Evolutionary conservation across 2,329 filamentous ascomycete genomes (phyloP).

Genomic region (Shiraia sp.): DNA sequence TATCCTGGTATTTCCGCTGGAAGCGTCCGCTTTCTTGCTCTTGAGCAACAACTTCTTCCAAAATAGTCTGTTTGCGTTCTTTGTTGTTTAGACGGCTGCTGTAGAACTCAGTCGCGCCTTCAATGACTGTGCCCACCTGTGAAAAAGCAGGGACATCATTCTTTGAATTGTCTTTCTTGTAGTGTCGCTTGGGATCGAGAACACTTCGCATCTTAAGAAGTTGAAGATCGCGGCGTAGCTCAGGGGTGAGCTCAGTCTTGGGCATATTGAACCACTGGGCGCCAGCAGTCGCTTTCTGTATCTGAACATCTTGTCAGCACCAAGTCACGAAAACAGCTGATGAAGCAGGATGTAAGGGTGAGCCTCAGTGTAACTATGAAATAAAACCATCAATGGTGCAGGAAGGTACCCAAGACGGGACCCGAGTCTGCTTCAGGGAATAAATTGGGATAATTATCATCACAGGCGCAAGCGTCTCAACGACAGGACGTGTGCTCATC

Average conservation of each 20-base stretch:
- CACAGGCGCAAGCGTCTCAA: slow-evolving; percentile 53
- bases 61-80: slow-evolving; percentile 82
- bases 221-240: slow-evolving; percentile 87
- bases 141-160: slow-evolving; percentile 77
- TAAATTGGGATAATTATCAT: slow-evolving; percentile 75
- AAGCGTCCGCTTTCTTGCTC: slow-evolving; percentile 72
- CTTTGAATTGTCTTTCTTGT: slow-evolving; percentile 82
- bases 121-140: slow-evolving; percentile 84
- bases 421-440: slow-evolving; percentile 71
- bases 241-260: slow-evolving; percentile 78
- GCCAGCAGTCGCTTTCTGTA: slow-evolving; percentile 71
- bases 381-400: slow-evolving; percentile 68
- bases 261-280: slow-evolving; percentile 86
- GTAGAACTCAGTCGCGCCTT: slow-evolving; percentile 87
- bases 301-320: slow-evolving; percentile 45
- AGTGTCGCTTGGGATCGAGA: slow-evolving; percentile 85
- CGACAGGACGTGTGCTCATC: slow-evolving; percentile 27
- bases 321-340: slow-evolving; percentile 4
- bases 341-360: slow-evolving; percentile 8
- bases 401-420: slow-evolving; percentile 81
- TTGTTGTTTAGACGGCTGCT: slow-evolving; percentile 80
- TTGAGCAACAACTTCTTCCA: slow-evolving; percentile 77
- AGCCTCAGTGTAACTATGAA: slow-evolving; percentile 77
- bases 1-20: slow-evolving; percentile 83
- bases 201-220: slow-evolving; percentile 86